Percentiles rank a stretch among this genome's conserved stretches.
Conservation (phyloP, 169 alveolate species). For the Plasmodium blacklocki region DNA sequence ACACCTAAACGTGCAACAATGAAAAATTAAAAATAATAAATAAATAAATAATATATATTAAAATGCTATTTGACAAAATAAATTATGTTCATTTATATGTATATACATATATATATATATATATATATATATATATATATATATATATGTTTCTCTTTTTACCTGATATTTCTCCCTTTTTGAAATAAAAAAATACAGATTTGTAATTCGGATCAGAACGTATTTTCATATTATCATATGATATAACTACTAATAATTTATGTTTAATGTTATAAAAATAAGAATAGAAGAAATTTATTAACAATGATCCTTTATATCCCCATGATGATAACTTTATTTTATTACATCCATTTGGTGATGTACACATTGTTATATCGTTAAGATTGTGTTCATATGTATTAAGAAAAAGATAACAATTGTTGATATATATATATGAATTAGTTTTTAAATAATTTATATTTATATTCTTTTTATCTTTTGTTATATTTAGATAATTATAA, state of each 20-base stretch:
- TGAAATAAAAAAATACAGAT: constrained; percentile 18
- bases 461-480: constrained; percentile 50
- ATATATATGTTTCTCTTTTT: background rate
- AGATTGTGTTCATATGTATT: background rate
- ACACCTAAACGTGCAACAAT: constrained; percentile 28
- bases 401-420: constrained; percentile 15
- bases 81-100: background rate
- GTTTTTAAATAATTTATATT: constrained; percentile 22
- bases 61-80: background rate
- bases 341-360: too few species aligned
- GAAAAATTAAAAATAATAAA: background rate
- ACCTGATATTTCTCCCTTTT: constrained; percentile 42
- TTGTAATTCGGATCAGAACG: constrained; percentile 3
- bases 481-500: constrained; percentile 30
- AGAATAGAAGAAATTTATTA: constrained; percentile 46
- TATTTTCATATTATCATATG: constrained; percentile 45
- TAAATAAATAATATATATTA: background rate
- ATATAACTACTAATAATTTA: constrained; percentile 41
- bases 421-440: constrained; percentile 45
- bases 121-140: background rate
- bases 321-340: constrained; percentile 28
- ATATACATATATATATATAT: background rate
- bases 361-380: background rate
- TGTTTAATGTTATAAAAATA: constrained; percentile 61
- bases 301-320: constrained; percentile 49